Conservation (phyloP, 768 basidiomycete genomes). For the Psilocybe subaeruginosa region DNA sequence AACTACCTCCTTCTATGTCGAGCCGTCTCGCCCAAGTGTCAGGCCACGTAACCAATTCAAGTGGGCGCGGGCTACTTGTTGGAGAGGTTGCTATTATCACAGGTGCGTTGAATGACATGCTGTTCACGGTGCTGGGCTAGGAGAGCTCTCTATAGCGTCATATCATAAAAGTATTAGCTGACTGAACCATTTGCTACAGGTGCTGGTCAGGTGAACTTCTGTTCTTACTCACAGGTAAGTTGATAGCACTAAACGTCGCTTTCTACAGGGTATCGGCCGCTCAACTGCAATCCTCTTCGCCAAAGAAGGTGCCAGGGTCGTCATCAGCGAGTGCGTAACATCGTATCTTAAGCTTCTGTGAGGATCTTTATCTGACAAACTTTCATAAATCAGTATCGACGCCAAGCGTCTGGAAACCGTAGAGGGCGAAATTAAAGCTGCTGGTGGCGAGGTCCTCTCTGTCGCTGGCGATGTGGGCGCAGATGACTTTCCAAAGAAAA, state of each 20-base stretch:
- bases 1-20: conserved; percentile 39
- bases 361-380: background rate
- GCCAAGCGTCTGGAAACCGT: conserved; percentile 67
- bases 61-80: conserved; percentile 61
- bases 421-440: conserved; percentile 70
- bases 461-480: conserved; percentile 83
- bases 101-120: conserved; percentile 35
- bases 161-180: too few species aligned
- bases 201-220: conserved; percentile 65
- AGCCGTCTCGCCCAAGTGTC: conserved; percentile 70
- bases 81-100: conserved; percentile 89
- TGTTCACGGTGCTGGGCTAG: too few species aligned
- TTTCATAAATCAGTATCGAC: conserved; percentile 59
- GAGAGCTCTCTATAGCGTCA: too few species aligned
- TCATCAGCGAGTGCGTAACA: conserved; percentile 72
- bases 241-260: background rate
- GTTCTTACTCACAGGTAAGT: too few species aligned
- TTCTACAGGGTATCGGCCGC: conserved; percentile 72
- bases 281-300: conserved; percentile 78
- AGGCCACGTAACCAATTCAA: conserved; percentile 62
- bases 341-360: conserved; percentile 1
- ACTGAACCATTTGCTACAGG: conserved; percentile 37
- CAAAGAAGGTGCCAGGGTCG: conserved; percentile 85
- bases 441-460: conserved; percentile 73
- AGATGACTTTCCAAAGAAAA: conserved; percentile 80